Evolutionary conservation across 1,284 basidiomycete species (phyloP), one percentile per base, ranked within the genome.

Genomic region (Ustilago cynodontis): DNA sequence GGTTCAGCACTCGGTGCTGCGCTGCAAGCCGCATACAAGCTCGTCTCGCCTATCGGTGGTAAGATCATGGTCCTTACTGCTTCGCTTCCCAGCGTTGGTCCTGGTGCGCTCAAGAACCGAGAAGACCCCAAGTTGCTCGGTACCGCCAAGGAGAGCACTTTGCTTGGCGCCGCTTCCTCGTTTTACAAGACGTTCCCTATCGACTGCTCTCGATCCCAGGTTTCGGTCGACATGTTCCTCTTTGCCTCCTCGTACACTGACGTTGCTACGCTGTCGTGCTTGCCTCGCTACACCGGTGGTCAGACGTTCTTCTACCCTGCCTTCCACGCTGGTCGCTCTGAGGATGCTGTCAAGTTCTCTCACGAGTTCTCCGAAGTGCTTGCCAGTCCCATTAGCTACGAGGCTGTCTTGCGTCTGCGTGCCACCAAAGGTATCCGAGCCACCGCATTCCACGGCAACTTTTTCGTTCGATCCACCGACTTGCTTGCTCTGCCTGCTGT

Each of bases 151-250:
- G 93, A 93, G 71, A 53, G 86, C 77, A 77, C 65, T 10, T 55
- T 80, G 29, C 73, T 82, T 20, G 58, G 54, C 18, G 93, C 93
- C 0, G 86, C 82, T 28, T 93, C 93, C 35, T 90, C 92, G 9
- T 99, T 98, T 89, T 99, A 98, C 90, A 99, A 99, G 89, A 95
- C 94, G 0, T 98, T 99, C 81, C 94, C 97, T 20, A 99, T 99
- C 85, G 96, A 99, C 82, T 99, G 96, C 87, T 98, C 96, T 9
- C 91, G 96, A 78, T 92, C 93, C 10, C 97, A 99, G 87, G 93
- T 99, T 41, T 95, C 95, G 0, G 95, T 99, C 62, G 96, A 99
- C 87, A 98, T 99, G 96, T 99, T 98, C 92, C 89, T 99, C 60
- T 98, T 98, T 88, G 93, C 93, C 70, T 90, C 94, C 16, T 89